phyloP scores from a whole-genome alignment of 129 eudicot genomes.

The Gnaphalium uliginosum region DNA sequence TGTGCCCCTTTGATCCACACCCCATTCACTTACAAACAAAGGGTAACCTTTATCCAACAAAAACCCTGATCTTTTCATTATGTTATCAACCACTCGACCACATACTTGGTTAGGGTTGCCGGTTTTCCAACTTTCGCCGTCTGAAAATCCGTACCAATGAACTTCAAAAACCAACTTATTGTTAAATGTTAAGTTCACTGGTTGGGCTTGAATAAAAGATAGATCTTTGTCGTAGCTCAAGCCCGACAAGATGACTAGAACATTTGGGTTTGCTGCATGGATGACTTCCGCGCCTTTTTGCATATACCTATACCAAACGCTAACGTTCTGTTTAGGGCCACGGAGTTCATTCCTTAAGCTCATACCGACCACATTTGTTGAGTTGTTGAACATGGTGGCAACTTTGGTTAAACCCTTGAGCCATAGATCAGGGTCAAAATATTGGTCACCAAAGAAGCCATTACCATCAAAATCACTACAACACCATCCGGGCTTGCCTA shows the following conservation, averaged over 20 bases:
- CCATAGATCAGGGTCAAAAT: slow-evolving; percentile 76
- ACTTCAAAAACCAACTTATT: slow-evolving; percentile 71
- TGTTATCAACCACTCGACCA: slow-evolving; percentile 41
- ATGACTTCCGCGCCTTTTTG: slow-evolving; percentile 85
- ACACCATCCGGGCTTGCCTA: slow-evolving; percentile 94
- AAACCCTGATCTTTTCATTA: slow-evolving; percentile 56
- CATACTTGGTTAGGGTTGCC: slow-evolving; percentile 82
- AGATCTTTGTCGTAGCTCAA: slow-evolving; percentile 63
- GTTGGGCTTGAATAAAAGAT: slow-evolving; percentile 42
- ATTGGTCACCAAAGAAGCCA: slow-evolving; percentile 93
- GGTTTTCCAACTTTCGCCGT: slow-evolving; percentile 57
- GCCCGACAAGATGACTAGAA: slow-evolving; percentile 74
- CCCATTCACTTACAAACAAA: slow-evolving; percentile 84
- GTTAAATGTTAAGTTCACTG: slow-evolving; percentile 50
- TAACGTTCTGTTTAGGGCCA: slow-evolving; percentile 65
- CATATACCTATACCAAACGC: slow-evolving; percentile 96
- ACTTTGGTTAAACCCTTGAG: slow-evolving; percentile 63
- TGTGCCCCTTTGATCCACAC: slow-evolving; percentile 74
- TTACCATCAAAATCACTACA: slow-evolving; percentile 81
- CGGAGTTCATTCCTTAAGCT: slow-evolving; percentile 91
- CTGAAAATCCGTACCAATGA: slow-evolving; percentile 81
- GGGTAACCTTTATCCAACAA: slow-evolving; percentile 81
- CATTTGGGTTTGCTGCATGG: slow-evolving; percentile 70
- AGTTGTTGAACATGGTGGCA: slow-evolving; percentile 67
- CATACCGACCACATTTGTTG: slow-evolving; percentile 71